Conservation (phyloP, 1,284 basidiomycete species). For the Fistulina hepatica region DNA sequence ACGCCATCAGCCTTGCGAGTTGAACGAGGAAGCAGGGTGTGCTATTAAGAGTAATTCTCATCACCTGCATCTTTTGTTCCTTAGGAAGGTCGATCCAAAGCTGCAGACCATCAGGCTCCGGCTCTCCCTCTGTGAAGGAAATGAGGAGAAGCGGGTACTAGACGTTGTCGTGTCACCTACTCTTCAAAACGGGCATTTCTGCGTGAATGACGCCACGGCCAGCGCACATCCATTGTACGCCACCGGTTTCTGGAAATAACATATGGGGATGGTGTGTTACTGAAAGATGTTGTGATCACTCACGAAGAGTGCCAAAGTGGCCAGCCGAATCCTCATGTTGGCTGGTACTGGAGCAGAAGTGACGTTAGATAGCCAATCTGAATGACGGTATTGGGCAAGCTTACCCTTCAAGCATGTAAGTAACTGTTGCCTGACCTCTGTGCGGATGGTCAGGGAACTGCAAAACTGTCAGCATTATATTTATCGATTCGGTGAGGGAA, state of each 20-base stretch:
- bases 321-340: constrained; percentile 91
- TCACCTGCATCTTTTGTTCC: constrained; percentile 75
- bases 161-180: background rate
- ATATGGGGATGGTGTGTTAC: no score
- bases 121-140: constrained; percentile 30
- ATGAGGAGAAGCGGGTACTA: background rate
- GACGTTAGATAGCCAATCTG: background rate
- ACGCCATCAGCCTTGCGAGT: no score
- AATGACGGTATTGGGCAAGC: constrained; percentile 6
- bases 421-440: constrained; percentile 79
- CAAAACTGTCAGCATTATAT: background rate
- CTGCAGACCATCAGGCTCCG: constrained; percentile 74
- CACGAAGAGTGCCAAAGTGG: constrained; percentile 65
- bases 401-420: constrained; percentile 82
- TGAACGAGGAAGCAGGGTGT: no score
- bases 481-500: background rate
- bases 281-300: no score
- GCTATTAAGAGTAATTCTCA: no score
- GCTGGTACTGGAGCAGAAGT: constrained; percentile 34
- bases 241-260: constrained; percentile 49
- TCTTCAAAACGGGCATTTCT: constrained; percentile 71
- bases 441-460: constrained; percentile 80
- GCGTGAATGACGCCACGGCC: constrained; percentile 63
- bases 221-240: constrained; percentile 94
- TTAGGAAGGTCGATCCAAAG: constrained; percentile 93